phyloP scores from a whole-genome alignment of 257 asterid genomes.

The Lithospermum erythrorhizon region DNA sequence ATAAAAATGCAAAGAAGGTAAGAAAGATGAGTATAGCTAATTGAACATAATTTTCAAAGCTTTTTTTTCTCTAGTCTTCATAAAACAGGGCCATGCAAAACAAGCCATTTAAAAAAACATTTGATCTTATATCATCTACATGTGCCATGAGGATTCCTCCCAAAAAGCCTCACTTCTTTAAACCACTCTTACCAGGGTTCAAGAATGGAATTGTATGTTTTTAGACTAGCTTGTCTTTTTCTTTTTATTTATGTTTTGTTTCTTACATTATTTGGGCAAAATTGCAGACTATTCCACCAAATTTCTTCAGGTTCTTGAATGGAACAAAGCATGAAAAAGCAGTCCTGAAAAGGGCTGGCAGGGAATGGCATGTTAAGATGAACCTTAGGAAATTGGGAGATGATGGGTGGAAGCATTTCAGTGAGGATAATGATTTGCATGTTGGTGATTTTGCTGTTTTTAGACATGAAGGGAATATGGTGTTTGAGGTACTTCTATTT shows the following conservation, averaged over 20 bases:
- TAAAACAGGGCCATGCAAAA: too few relatives aligned
- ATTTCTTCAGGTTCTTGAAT: slow-evolving; percentile 8
- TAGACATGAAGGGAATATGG: slow-evolving; percentile 14
- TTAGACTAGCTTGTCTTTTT: background rate
- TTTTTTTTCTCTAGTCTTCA: too few relatives aligned
- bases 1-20: too few relatives aligned
- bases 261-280: background rate
- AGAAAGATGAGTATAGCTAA: too few relatives aligned
- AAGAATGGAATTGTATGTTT: slow-evolving; percentile 10
- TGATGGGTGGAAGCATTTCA: slow-evolving; percentile 14
- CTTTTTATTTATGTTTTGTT: background rate
- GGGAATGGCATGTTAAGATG: slow-evolving; percentile 11
- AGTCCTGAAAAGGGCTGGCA: slow-evolving; percentile 8
- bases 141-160: slow-evolving; percentile 8
- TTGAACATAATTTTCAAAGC: too few relatives aligned
- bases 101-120: too few relatives aligned
- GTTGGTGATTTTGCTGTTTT: slow-evolving; percentile 13
- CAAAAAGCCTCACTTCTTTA: slow-evolving; percentile 14
- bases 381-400: background rate
- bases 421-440: slow-evolving; percentile 6
- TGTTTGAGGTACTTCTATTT: slow-evolving; percentile 12
- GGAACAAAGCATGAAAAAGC: slow-evolving; percentile 5
- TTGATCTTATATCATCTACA: too few relatives aligned
- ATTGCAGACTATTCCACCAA: slow-evolving; percentile 12
- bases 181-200: slow-evolving; percentile 11